Percentiles rank a stretch among this genome's conserved stretches.
These are phyloP conservation scores for Coleophoma eucalyptorum DNA, from an alignment of 2,329 filamentous ascomycete genomes.

Conservation along the genomic window DNA sequence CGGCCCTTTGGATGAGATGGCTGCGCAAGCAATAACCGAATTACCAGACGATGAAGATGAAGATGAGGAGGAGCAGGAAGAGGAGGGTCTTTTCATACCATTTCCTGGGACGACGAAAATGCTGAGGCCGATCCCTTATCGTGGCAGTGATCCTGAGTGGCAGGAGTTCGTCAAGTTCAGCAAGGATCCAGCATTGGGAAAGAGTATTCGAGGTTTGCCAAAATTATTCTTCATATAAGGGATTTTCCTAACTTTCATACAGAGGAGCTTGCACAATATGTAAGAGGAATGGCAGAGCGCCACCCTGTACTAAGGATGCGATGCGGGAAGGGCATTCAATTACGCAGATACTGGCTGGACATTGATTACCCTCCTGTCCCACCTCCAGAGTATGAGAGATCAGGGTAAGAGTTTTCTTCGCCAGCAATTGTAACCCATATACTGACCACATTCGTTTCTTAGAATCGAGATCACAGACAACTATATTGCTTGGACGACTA, in stretches of 20 bases:
- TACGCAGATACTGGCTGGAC: slow-evolving; percentile 55
- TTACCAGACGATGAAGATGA: slow-evolving; percentile 37
- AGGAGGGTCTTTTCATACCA: slow-evolving; percentile 51
- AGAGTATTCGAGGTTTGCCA: slow-evolving; percentile 19
- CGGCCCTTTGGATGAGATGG: slow-evolving; percentile 35
- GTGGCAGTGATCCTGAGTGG: slow-evolving; percentile 60
- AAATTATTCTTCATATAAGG: no score
- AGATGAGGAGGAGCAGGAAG: slow-evolving; percentile 39
- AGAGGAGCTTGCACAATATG: slow-evolving; percentile 43
- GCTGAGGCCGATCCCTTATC: slow-evolving; percentile 46
- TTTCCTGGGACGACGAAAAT: slow-evolving; percentile 54
- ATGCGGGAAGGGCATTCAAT: slow-evolving; percentile 42
- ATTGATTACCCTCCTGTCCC: slow-evolving; percentile 55
- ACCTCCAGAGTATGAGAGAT: slow-evolving; percentile 55
- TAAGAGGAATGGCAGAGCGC: slow-evolving; percentile 35
- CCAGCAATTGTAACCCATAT: not conserved
- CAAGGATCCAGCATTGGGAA: slow-evolving; percentile 43
- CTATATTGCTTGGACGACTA: slow-evolving; percentile 41
- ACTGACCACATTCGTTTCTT: slow-evolving; percentile 18
- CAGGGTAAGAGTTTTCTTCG: slow-evolving; percentile 45
- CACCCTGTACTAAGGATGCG: slow-evolving; percentile 38
- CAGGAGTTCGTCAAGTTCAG: slow-evolving; percentile 55
- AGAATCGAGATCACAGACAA: slow-evolving; percentile 49
- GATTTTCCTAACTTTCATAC: not conserved
- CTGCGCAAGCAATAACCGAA: slow-evolving; percentile 32